Evolutionary conservation across 1,284 basidiomycete genomes (phyloP).

Genomic region (Tremellales sp.): DNA sequence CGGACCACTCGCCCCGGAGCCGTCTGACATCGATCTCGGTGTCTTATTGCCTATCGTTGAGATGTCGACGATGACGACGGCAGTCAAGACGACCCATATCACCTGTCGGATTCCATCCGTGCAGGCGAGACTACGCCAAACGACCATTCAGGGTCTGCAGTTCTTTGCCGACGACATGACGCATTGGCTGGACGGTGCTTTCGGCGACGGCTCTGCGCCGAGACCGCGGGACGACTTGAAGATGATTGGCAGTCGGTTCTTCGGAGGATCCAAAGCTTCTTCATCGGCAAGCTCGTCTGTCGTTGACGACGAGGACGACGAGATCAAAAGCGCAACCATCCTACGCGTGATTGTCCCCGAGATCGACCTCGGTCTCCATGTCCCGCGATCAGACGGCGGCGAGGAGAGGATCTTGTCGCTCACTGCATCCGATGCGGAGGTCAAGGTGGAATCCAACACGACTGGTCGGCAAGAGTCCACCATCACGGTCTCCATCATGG

Average conservation of each 20-base stretch:
- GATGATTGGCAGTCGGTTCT: conserved; percentile 78
- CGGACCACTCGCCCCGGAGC: conserved; percentile 38
- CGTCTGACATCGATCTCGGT: conserved; percentile 23
- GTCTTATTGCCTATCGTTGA: conserved; percentile 46
- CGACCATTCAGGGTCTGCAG: conserved; percentile 67
- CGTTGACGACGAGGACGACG: conserved; percentile 38
- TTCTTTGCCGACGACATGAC: conserved; percentile 78
- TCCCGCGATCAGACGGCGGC: conserved; percentile 19
- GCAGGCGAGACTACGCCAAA: conserved; percentile 56
- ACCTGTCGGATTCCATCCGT: conserved; percentile 61
- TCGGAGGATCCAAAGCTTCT: conserved; percentile 56
- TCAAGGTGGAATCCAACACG: conserved; percentile 59
- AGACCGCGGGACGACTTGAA: conserved; percentile 59
- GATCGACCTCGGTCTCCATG: conserved; percentile 27
- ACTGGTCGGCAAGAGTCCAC: conserved; percentile 63
- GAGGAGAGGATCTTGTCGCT: conserved; percentile 31
- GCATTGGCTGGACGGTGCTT: conserved; percentile 58
- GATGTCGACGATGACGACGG: conserved; percentile 5
- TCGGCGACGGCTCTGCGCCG: conserved; percentile 40
- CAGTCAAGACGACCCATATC: conserved; percentile 26
- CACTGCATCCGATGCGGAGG: conserved; percentile 61
- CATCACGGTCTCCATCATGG: conserved; percentile 61
- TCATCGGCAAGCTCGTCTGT: conserved; percentile 48
- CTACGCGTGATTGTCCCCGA: conserved; percentile 35
- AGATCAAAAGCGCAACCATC: conserved; percentile 23